Base-by-base conservation (phyloP, 257 asterid species). In the Misopates orontium region DNA sequence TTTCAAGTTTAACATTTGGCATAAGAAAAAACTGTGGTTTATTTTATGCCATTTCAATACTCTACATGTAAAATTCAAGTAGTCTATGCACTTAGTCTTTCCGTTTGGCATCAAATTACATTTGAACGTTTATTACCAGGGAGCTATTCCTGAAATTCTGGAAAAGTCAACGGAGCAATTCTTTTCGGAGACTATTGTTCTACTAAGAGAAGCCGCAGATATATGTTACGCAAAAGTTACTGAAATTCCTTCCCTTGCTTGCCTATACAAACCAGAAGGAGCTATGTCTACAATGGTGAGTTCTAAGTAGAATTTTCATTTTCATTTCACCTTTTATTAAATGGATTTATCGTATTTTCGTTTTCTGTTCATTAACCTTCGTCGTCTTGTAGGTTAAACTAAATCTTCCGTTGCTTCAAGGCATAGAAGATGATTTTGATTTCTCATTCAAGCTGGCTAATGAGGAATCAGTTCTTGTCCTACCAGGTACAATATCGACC, bases 201-300 rank as follows among this genome's bases (percentile, higher is more conserved):
- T 80, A 44, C 92, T 89, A 9, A 81, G 82, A 71, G 81, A 84
- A 75, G 81, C 84, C 32, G 95, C 84, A 25, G 79, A 68, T 49
- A 71, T 60, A 61, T 82, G 87, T 39, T 81, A 77, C 70, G 71
- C 61, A 24, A 52, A 58, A 32, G 56, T 89, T 16, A 56, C 66
- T 36, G 84, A 73, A 59, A 86, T 84, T 52, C 85, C 87, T 10
- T 74, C 79, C 39, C 78, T 89, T 56, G 31, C 61, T 12, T 84
- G 83, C 63, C 87, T 85, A 8, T 63, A 55, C 68, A 89, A 78
- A 76, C 87, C 96, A 13, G 84, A 84, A 79, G 96, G 96, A 66
- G 82, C 87, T 57, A 83, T 89, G 95, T 78, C 83, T 71, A 61
- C 83, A 18, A 74, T 89, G 96, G 96, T 83, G 77, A 59, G 77